Base-by-base conservation (phyloP, 2,329 filamentous ascomycete genomes). In the Tolypocladium capitatum region DNA sequence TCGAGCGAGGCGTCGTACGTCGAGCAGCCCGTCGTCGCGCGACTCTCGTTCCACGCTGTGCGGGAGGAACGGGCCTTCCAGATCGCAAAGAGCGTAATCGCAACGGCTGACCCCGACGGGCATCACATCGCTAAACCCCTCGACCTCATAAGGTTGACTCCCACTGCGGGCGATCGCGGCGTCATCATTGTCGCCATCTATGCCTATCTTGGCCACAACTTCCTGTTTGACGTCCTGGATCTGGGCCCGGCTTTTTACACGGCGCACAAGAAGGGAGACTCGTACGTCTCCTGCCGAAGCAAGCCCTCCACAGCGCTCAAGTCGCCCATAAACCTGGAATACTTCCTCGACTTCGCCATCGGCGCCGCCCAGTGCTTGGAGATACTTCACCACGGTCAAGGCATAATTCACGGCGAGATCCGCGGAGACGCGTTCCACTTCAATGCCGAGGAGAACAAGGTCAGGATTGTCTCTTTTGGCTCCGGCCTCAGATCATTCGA, bases 341-440 rank as follows among this genome's bases (percentile, higher is more conserved):
- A 79, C 16, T 96, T 96, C 58, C 74, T 97, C 28, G 84, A 94
- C 58, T 96, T 96, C 60, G 91, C 90, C 30, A 86, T 95, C 49
- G 90, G 90, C 24, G 86, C 90, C 1, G 80, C 85, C 6, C 80
- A 94, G 63, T 94, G 87, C 60, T 68, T 94, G 43, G 90, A 96
- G 63, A 81, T 94, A 43, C 69, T 97, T n/a, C 91, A 97, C 58
- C 89, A 96, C 64, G 83, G 85, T 9, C 79, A 91, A 49, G 83
- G 86, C 51, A 80, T 89, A 49, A 83, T 95, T 1, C 91, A 96
- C 57, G 91, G 91, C 41, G 91, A 97, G 65, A 83, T 97, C 45
- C 78, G 91, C 28, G 86, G 83, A 5, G 91, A 97, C 64, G 85
- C 89, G 1, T 96, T 96, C 59, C 88, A 96, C 61, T 94, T 86